Conservation (phyloP, 179 eudicot species). For the Actinidia arguta region DNA sequence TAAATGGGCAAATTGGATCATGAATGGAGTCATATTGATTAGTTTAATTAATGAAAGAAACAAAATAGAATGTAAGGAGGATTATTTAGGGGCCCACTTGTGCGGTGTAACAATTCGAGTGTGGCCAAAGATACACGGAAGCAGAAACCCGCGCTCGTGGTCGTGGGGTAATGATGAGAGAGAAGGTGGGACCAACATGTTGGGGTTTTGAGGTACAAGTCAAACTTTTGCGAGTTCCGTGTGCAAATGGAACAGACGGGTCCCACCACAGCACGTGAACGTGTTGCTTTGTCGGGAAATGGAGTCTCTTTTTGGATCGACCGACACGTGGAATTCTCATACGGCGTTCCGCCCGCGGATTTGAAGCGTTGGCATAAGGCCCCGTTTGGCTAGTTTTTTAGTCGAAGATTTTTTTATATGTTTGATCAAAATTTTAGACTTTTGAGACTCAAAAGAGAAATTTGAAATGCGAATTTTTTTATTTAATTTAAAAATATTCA, state of each 20-base stretch:
- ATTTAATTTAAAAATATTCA: neutral
- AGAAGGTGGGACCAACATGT: neutral
- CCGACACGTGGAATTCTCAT: neutral
- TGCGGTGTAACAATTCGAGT: neutral
- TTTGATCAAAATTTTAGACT: neutral
- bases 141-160: neutral
- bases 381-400: neutral
- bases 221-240: neutral
- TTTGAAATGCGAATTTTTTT: neutral
- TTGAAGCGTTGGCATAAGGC: neutral
- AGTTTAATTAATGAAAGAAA: no score
- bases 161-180: neutral
- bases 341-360: neutral
- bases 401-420: no score
- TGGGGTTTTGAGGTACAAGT: conserved; percentile 14
- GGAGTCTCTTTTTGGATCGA: neutral
- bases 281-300: conserved; percentile 13
- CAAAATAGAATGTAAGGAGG: no score
- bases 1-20: no score
- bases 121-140: neutral
- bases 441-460: neutral
- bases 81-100: no score
- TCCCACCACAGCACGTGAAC: conserved; percentile 3
- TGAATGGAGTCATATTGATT: no score
- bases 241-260: neutral